Evolutionary conservation across 1,284 basidiomycete species (phyloP), one percentile per base, ranked within the genome.

Genomic region (Boletus semigastroideus): DNA sequence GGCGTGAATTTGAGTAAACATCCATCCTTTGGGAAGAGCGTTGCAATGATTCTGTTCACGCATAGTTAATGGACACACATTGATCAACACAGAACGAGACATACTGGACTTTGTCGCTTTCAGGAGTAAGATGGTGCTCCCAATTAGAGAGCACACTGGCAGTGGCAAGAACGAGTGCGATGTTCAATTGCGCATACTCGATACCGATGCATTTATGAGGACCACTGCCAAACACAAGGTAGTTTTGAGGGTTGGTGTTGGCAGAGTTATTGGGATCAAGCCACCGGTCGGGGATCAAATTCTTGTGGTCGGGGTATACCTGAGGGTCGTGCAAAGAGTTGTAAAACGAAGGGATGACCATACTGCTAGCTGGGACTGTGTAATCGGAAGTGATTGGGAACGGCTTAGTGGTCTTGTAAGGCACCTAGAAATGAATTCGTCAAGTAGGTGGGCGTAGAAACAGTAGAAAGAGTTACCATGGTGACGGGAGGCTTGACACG

Each of bases 341-440:
- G 75, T 90, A 99, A 75, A 98, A 92, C n/a, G 92, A 92, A 2
- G 96, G 96, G 61, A 99, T 98, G 64, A 98, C 82, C 92, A 99
- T 98, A 67, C 88, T 88, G 60, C 85, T 86, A 52, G 83, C 84
- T 37, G 97, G 96, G 1, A 94, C 95, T 16, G 90, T 96, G 78
- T 99, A 99, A 65, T 90, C 83, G 19, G 84, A 75, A 46, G 86
- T 78, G 73, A 99, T 94, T 31, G 94, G 93, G 87, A 99, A 98
- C 1, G 92, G 72, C 73, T 90, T 92, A 56, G 82, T 87, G 37
- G 92, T 82, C 66, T 83, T 83, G 79, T 99, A 99, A n/a, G 96
- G 97, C 27, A 97, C 92, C 92, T 63, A 87, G 51, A 5, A 53
- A 54, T 8, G 27, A 46, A 46, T 22, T 34, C 34, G 40, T 61